Conservation (phyloP, 2,329 filamentous ascomycete species). For the Penicillium brasilianum region DNA sequence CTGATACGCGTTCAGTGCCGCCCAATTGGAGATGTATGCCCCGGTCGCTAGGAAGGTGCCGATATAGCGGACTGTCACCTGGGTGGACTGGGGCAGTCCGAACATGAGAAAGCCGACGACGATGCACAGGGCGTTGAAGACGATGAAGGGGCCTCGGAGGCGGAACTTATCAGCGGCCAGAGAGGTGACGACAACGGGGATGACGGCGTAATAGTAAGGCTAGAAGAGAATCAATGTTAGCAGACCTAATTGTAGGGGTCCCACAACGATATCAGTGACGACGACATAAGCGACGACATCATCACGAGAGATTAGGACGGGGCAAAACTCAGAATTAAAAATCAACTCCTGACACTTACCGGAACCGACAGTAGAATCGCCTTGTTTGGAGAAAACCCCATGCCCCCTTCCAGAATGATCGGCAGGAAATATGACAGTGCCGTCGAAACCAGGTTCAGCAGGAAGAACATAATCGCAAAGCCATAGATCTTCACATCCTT, state of each 20-base stretch:
- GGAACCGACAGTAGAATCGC: constrained; percentile 68
- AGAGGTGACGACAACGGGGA: constrained; percentile 68
- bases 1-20: constrained; percentile 67
- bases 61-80: constrained; percentile 66
- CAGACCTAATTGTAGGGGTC: neutral
- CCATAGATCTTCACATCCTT: constrained; percentile 67
- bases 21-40: constrained; percentile 72
- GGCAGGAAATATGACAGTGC: constrained; percentile 70
- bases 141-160: constrained; percentile 66
- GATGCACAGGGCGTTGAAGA: constrained; percentile 67
- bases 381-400: constrained; percentile 59
- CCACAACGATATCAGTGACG: neutral
- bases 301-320: too few relatives aligned
- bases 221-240: constrained; percentile 17
- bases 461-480: constrained; percentile 68
- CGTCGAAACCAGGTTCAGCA: constrained; percentile 68
- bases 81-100: constrained; percentile 58
- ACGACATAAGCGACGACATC: neutral
- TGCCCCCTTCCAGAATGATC: constrained; percentile 60
- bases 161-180: constrained; percentile 65
- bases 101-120: constrained; percentile 70
- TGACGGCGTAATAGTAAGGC: constrained; percentile 70
- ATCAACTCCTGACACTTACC: constrained; percentile 29
- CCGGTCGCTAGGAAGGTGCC: constrained; percentile 70
- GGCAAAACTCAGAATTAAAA: neutral